These are phyloP conservation scores for Fusarium sp. DNA, from an alignment of 2,329 filamentous ascomycete genomes.

Conservation along the genomic window DNA sequence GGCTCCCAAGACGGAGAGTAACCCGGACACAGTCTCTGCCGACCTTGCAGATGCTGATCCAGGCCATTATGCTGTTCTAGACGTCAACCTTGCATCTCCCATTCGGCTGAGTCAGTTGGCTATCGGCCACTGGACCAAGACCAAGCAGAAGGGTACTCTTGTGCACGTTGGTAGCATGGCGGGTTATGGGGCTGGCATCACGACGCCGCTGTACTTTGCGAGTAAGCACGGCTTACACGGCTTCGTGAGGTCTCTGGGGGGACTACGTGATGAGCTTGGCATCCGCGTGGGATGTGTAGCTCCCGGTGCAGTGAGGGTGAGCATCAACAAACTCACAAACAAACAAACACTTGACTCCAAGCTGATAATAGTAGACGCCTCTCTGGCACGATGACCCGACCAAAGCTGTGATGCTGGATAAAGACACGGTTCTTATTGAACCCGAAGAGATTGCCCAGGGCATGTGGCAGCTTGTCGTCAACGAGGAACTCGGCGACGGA, in stretches of 20 bases:
- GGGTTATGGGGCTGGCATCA: constrained; percentile 45
- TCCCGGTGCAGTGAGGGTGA: constrained; percentile 50
- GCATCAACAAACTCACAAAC: not conserved
- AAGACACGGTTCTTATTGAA: constrained; percentile 46
- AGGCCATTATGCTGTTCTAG: constrained; percentile 51
- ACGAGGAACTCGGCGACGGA: constrained; percentile 46
- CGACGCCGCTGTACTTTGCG: constrained; percentile 53
- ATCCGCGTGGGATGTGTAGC: constrained; percentile 51
- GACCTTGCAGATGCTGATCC: constrained; percentile 47
- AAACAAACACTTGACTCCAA: not conserved
- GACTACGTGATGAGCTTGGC: constrained; percentile 48
- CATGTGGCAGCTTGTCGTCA: constrained; percentile 47
- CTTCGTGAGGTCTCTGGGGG: constrained; percentile 50
- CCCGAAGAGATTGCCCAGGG: constrained; percentile 49
- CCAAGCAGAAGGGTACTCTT: constrained; percentile 46
- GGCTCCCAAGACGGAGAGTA: constrained; percentile 47
- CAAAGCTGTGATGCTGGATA: constrained; percentile 44
- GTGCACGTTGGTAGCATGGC: constrained; percentile 52
- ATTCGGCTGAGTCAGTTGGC: constrained; percentile 55
- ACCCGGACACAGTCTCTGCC: constrained; percentile 42
- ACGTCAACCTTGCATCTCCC: constrained; percentile 54
- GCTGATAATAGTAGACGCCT: constrained; percentile 44
- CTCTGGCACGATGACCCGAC: constrained; percentile 50
- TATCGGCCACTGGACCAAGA: constrained; percentile 52
- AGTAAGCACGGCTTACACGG: constrained; percentile 54